These are phyloP conservation scores for Verticillium isaacii DNA, from an alignment of 2,329 filamentous ascomycete species.

Conservation along the genomic window DNA sequence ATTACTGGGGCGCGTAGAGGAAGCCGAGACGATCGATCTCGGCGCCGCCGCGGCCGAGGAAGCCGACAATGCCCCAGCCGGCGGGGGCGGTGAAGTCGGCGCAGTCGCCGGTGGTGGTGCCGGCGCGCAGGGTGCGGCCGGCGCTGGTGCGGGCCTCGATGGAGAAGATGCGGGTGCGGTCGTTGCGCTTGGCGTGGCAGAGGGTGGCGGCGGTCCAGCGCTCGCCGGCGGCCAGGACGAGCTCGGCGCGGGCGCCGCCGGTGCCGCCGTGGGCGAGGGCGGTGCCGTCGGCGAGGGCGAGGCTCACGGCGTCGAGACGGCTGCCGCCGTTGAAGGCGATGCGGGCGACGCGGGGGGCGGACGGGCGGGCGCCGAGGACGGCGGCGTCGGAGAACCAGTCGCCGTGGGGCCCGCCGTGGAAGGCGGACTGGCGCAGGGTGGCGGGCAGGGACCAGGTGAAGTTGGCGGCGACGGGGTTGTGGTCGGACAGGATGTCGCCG, in stretches of 20 bases:
- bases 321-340: constrained; percentile 41
- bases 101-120: constrained; percentile 42
- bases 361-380: constrained; percentile 23
- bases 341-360: constrained; percentile 27
- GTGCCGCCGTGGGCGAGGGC: constrained; percentile 46
- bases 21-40: constrained; percentile 52
- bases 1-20: constrained; percentile 36
- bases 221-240: constrained; percentile 42
- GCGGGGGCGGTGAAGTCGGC: constrained; percentile 36
- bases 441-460: constrained; percentile 38
- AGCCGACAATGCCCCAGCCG: constrained; percentile 50
- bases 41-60: constrained; percentile 45
- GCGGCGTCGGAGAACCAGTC: constrained; percentile 53
- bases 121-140: constrained; percentile 39
- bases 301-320: constrained; percentile 45
- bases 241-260: constrained; percentile 37
- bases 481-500: constrained; percentile 55
- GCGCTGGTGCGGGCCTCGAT: constrained; percentile 46
- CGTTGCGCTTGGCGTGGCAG: constrained; percentile 43
- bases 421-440: constrained; percentile 36
- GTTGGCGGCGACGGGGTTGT: constrained; percentile 58
- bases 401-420: constrained; percentile 44
- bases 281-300: constrained; percentile 44
- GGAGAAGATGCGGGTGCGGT: constrained; percentile 49
- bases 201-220: constrained; percentile 42